A percentile compares a stretch with the other conserved stretches of the same genome.
These are phyloP conservation scores for Dalechampia spathulata DNA, from an alignment of 441 rosid genomes.

Conservation along the genomic window DNA sequence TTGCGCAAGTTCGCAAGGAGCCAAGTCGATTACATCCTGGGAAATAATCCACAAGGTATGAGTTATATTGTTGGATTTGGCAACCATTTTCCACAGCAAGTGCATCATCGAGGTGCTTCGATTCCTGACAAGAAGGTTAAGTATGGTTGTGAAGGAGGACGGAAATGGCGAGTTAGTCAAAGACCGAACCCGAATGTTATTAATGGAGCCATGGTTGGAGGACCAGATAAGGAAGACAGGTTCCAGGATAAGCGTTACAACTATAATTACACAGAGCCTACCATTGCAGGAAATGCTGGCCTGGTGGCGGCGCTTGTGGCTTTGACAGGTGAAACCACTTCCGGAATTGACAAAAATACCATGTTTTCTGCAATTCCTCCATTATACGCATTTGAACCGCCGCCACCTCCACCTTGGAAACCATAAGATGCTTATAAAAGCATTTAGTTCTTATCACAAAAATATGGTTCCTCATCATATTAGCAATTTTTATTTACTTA, in stretches of 20 bases:
- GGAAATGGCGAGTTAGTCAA: conserved; percentile 55
- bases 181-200: conserved; percentile 60
- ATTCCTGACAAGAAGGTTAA: conserved; percentile 58
- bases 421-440: conserved; percentile 6
- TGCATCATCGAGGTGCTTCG: conserved; percentile 75
- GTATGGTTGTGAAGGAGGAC: conserved; percentile 68
- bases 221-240: conserved; percentile 63
- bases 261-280: conserved; percentile 85
- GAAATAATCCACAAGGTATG: conserved; percentile 66
- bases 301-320: conserved; percentile 78
- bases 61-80: conserved; percentile 76
- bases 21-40: conserved; percentile 75
- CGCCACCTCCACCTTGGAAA: conserved; percentile 14
- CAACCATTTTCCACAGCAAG: conserved; percentile 43
- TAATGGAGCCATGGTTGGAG: conserved; percentile 86
- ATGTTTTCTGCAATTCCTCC: conserved; percentile 26
- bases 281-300: conserved; percentile 84
- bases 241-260: conserved; percentile 64
- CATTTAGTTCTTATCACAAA: background rate
- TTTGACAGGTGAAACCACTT: conserved; percentile 44
- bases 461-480: background rate
- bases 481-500: background rate
- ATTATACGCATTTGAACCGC: conserved; percentile 2
- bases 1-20: conserved; percentile 52
- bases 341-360: conserved; percentile 39